Evolutionary conservation across 805 yeast species (phyloP), one percentile per base, ranked within the genome.

Genomic region (Saturnispora mendoncae): DNA sequence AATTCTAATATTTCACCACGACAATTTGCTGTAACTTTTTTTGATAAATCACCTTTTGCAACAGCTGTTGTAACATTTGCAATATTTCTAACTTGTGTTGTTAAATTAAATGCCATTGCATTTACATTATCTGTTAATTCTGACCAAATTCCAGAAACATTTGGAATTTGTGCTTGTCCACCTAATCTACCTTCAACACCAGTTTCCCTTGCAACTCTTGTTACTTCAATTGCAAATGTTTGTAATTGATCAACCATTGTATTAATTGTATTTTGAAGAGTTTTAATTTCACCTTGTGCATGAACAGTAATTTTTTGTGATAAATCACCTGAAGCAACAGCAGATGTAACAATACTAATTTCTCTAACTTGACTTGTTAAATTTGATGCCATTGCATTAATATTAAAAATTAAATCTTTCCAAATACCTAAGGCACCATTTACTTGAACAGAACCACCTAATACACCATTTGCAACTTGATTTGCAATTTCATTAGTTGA

Each of bases 151-250:
- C 95, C 95, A 50, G 80, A 84, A 21, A 84, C 88, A 45, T 78
- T 80, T 44, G 75, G 78, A 42, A 81, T 80, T 46, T 77, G 72
- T 1, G 94, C 94, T 58, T 84, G 95, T 7, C 95, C 95, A 40
- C 95, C 95, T 40, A 84, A 67, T 38, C 85, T 72, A 47, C 95
- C 95, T 51, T 84, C 84, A 14, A 84, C 94, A 58, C 95, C 95
- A 18, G 87, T 87, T 59, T 85, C 94, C 45, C 92, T 69, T 2
- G 94, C 90, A 10, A 84, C 94, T 46, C 87, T 75, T 2, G 90
- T 78, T 28, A 84, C 94, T 60, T 85, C 94, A 51, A 82, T 80
- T 1, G 92, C 90, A 62, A 84, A 84, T 19, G 81, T 78, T 51
- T 88, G 67, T 51, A 84, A 71, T 57, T 84, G 92, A 56, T 82